These are phyloP conservation scores for Wickerhamiella hasegawae DNA, from an alignment of 805 yeast genomes.

Conservation along the genomic window DNA sequence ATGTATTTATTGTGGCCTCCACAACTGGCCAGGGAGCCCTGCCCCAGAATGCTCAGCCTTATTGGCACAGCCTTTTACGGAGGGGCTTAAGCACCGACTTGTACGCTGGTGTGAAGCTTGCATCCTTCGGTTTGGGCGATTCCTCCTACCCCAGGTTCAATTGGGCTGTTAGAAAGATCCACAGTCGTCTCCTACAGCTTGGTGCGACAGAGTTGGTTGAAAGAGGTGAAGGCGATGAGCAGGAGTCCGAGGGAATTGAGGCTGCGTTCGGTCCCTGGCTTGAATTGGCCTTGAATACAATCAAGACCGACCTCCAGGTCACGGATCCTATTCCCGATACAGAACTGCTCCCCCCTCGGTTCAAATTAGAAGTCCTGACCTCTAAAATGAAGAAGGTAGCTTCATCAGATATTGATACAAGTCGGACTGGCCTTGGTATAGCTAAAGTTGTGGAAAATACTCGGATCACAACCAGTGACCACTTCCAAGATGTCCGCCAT, in stretches of 20 bases:
- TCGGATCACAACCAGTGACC: conserved; percentile 52
- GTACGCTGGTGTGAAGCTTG: conserved; percentile 42
- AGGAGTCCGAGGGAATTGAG: conserved; percentile 48
- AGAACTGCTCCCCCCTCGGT: conserved; percentile 26
- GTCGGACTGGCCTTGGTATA: conserved; percentile 17
- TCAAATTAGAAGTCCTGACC: neutral
- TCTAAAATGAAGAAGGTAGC: conserved; percentile 19
- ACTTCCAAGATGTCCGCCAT: conserved; percentile 81
- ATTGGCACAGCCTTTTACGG: conserved; percentile 61
- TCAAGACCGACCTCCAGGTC: conserved; percentile 16
- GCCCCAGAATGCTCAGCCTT: conserved; percentile 57
- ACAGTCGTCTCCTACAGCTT: conserved; percentile 58
- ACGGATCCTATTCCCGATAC: conserved; percentile 21
- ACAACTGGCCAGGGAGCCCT: conserved; percentile 94
- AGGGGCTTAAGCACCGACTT: conserved; percentile 47
- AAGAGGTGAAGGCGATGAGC: conserved; percentile 84
- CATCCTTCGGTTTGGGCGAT: conserved; percentile 86
- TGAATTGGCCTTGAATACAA: conserved; percentile 26
- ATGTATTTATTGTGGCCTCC: conserved; percentile 49
- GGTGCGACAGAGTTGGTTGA: conserved; percentile 62
- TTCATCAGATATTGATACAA: conserved; percentile 18
- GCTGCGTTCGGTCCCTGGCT: conserved; percentile 68
- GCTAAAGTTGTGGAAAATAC: conserved; percentile 37
- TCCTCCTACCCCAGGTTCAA: conserved; percentile 80
- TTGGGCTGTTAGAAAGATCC: conserved; percentile 73